These are phyloP conservation scores for Starmerella scarabaei DNA, from an alignment of 805 yeast species.

Conservation along the genomic window DNA sequence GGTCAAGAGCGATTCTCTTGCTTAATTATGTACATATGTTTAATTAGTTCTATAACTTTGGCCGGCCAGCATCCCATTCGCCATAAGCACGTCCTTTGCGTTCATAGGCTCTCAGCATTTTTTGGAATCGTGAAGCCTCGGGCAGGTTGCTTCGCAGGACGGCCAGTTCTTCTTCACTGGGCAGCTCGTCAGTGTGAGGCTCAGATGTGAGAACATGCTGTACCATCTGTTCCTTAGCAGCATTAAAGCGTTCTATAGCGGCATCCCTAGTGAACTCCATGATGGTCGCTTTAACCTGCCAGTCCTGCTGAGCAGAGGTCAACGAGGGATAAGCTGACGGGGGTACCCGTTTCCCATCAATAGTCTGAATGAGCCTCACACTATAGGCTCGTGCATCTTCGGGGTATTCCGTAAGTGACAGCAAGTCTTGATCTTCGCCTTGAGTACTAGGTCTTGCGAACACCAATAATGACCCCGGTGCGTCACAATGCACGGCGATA, in stretches of 20 bases:
- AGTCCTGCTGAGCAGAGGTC: slow-evolving; percentile 22
- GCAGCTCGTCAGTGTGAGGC: slow-evolving; percentile 19
- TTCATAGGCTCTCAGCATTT: slow-evolving; percentile 24
- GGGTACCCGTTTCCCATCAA: slow-evolving; percentile 20
- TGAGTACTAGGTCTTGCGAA: slow-evolving; percentile 15
- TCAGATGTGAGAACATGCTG: slow-evolving; percentile 22
- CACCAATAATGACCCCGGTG: slow-evolving; percentile 21
- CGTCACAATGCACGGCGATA: slow-evolving; percentile 18
- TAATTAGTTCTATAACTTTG: slow-evolving; percentile 4
- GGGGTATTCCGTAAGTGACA: background rate
- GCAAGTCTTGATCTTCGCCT: background rate
- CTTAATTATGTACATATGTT: background rate
- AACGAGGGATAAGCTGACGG: slow-evolving; percentile 23
- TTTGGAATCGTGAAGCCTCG: slow-evolving; percentile 22
- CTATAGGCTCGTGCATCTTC: slow-evolving; percentile 17
- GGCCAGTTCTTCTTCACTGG: slow-evolving; percentile 19
- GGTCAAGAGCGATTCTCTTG: slow-evolving; percentile 6
- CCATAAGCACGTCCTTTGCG: slow-evolving; percentile 24
- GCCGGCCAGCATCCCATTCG: slow-evolving; percentile 17
- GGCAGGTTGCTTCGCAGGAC: slow-evolving; percentile 21
- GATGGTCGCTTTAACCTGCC: slow-evolving; percentile 29
- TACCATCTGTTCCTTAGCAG: slow-evolving; percentile 23
- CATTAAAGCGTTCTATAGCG: slow-evolving; percentile 16
- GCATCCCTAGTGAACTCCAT: slow-evolving; percentile 3
- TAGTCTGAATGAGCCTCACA: slow-evolving; percentile 13